phyloP scores from a whole-genome alignment of 2,329 filamentous ascomycete genomes.

The Huntiella moniliformis region DNA sequence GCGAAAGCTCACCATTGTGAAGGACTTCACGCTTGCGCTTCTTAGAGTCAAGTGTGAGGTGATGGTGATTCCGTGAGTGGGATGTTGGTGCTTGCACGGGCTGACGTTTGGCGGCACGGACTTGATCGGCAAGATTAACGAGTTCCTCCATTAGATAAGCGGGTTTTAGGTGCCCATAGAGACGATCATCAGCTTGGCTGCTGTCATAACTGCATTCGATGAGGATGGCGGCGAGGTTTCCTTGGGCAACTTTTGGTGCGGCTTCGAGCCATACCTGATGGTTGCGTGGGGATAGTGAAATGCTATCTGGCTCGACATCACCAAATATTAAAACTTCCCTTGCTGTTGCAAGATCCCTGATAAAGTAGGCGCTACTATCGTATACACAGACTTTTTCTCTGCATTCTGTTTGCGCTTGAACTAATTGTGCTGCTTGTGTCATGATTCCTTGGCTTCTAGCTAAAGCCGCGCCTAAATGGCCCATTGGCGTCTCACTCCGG shows the following conservation, averaged over 20 bases:
- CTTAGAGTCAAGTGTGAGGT: conserved; percentile 22
- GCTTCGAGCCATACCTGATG: conserved; percentile 72
- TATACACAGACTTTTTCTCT: conserved; percentile 46
- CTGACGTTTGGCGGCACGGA: conserved; percentile 32
- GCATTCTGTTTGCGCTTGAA: conserved; percentile 14
- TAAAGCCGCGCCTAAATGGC: conserved; percentile 8
- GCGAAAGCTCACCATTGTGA: not conserved
- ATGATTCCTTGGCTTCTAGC: conserved; percentile 7
- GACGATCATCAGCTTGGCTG: conserved; percentile 50
- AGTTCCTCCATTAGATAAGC: conserved; percentile 68
- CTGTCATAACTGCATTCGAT: conserved; percentile 94
- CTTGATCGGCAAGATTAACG: conserved; percentile 48
- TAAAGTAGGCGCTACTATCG: conserved; percentile 86
- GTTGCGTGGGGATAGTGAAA: conserved; percentile 69
- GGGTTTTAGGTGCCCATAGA: conserved; percentile 82
- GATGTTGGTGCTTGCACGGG: conserved; percentile 7
- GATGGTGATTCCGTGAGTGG: no score
- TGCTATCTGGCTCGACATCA: conserved; percentile 79
- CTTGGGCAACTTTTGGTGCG: conserved; percentile 60
- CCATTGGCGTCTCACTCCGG: conserved; percentile 7
- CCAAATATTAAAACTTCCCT: conserved; percentile 84
- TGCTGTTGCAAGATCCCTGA: conserved; percentile 51
- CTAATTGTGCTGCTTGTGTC: conserved; percentile 12
- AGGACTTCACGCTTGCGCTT: conserved; percentile 44
- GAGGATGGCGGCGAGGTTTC: conserved; percentile 61